These are phyloP conservation scores for Penicillium occitanis DNA, from an alignment of 2,329 filamentous ascomycete genomes.

Conservation along the genomic window DNA sequence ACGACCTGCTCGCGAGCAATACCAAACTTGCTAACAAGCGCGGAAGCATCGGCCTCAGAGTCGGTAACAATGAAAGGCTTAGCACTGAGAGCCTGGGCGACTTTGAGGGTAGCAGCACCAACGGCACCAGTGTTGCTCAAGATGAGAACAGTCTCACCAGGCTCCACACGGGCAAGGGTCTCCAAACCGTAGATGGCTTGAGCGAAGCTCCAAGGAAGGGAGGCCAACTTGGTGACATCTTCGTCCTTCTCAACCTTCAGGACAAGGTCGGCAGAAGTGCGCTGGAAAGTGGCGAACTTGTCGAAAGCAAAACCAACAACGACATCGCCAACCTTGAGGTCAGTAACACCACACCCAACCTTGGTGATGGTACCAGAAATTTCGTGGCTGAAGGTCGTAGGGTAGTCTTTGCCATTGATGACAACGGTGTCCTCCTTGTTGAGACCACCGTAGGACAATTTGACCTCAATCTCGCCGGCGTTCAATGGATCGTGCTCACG, in stretches of 20 bases:
- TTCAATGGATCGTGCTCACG: conserved; percentile 1
- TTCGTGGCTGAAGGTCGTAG: conserved; percentile 11
- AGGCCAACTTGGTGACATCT: conserved; percentile 26
- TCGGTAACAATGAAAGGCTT: conserved; percentile 21
- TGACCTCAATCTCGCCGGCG: conserved; percentile 20
- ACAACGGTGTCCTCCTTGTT: conserved; percentile 25
- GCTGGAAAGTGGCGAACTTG: conserved; percentile 17
- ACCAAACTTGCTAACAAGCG: conserved; percentile 16
- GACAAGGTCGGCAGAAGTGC: neutral
- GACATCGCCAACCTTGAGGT: conserved; percentile 19
- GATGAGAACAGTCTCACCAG: conserved; percentile 32
- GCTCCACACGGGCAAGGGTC: conserved; percentile 15
- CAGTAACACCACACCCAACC: neutral
- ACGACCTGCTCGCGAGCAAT: conserved; percentile 18
- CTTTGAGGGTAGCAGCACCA: conserved; percentile 33
- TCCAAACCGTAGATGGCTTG: conserved; percentile 23
- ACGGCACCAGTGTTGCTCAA: conserved; percentile 35
- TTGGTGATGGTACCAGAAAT: neutral
- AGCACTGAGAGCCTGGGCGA: conserved; percentile 27
- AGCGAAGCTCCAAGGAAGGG: conserved; percentile 19
- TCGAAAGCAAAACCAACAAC: conserved; percentile 18
- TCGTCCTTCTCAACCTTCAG: conserved; percentile 1
- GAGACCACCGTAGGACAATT: conserved; percentile 18
- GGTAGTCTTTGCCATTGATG: conserved; percentile 20
- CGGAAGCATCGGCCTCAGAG: conserved; percentile 14